Percentiles rank a stretch among this genome's conserved stretches.
These are phyloP conservation scores for Suhomyces pyralidae DNA, from an alignment of 805 yeast species.

Conservation along the genomic window DNA sequence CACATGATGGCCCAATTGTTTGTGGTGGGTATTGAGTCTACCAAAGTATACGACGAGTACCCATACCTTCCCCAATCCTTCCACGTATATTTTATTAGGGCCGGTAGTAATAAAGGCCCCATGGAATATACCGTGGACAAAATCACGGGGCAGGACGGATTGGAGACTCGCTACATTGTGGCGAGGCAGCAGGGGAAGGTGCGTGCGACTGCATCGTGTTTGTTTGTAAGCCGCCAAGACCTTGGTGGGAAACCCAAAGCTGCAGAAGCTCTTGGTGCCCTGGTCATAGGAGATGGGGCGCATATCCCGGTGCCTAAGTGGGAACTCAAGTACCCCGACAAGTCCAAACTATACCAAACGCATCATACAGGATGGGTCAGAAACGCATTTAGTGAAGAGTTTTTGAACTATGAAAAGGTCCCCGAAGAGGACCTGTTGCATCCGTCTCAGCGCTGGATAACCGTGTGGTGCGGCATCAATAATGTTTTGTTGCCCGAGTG, in stretches of 20 bases:
- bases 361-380: conserved; percentile 37
- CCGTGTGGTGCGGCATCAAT: conserved; percentile 38
- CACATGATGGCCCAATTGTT: conserved; percentile 64
- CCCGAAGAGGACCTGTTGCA: conserved; percentile 31
- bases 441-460: conserved; percentile 40
- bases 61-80: conserved; percentile 51
- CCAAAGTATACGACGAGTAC: conserved; percentile 15
- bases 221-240: conserved; percentile 23
- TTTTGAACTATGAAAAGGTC: conserved; percentile 26
- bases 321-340: conserved; percentile 24
- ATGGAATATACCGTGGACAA: conserved; percentile 53
- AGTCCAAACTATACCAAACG: conserved; percentile 21
- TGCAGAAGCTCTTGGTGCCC: not conserved
- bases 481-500: conserved; percentile 11
- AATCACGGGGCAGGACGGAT: conserved; percentile 52
- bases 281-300: not conserved
- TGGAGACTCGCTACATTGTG: conserved; percentile 50
- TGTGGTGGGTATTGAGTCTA: conserved; percentile 54
- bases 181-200: conserved; percentile 53
- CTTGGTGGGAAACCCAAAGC: not conserved
- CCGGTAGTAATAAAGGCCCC: conserved; percentile 47
- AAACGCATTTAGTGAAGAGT: conserved; percentile 38
- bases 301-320: not conserved
- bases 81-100: conserved; percentile 59
- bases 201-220: conserved; percentile 50